These are phyloP conservation scores for Cinnamomum micranthum DNA, from an alignment of 164 flowering plant genomes.

Conservation along the genomic window DNA sequence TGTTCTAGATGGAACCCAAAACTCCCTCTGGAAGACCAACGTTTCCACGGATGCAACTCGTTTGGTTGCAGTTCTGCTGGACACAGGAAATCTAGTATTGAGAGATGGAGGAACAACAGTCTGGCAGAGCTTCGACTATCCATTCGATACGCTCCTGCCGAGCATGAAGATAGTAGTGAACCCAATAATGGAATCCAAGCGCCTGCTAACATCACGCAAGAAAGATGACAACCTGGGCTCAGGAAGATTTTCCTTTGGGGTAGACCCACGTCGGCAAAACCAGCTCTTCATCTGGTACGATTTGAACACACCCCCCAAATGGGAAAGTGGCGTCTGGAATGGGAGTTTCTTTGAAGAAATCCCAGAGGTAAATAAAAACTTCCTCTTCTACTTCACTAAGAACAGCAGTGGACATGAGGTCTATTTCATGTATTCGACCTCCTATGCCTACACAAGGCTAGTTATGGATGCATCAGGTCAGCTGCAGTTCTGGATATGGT, in stretches of 20 bases:
- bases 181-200: background rate
- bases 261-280: constrained; percentile 4
- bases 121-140: constrained; percentile 39
- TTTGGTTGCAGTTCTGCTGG: constrained; percentile 11
- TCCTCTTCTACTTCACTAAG: constrained; percentile 1
- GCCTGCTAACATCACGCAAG: constrained; percentile 28
- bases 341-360: background rate
- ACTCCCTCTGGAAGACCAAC: background rate
- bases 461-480: background rate
- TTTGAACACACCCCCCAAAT: background rate
- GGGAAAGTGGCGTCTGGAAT: constrained; percentile 2
- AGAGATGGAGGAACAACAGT: background rate
- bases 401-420: background rate
- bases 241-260: constrained; percentile 17
- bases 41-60: background rate
- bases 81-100: constrained; percentile 20
- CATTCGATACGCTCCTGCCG: constrained; percentile 26
- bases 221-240: constrained; percentile 19
- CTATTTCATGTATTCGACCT: constrained; percentile 4
- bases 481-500: constrained; percentile 16
- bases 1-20: background rate
- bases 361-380: constrained; percentile 6
- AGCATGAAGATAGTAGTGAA: constrained; percentile 20
- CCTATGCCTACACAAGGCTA: background rate
- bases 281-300: background rate